Base-by-base conservation (phyloP, 805 yeast genomes). In the Myxozyma vanderwaltii region DNA sequence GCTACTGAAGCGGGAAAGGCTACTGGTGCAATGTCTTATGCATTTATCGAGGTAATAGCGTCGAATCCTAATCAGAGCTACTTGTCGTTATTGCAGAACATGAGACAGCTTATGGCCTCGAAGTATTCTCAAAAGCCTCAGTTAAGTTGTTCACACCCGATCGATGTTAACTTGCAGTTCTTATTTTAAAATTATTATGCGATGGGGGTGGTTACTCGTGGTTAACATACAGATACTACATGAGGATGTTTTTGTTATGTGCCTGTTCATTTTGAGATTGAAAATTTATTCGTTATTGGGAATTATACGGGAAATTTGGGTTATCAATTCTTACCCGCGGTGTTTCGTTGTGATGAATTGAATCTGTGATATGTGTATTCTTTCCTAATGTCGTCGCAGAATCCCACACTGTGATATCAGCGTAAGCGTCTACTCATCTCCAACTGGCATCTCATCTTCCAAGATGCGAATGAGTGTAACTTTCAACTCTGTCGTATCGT, bases 361-460 rank as follows among this genome's bases (percentile, higher is more conserved):
- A 29, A 29, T 7, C 33, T 29, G 33, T 6, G 33, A 10, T 7
- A 10, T 6, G 6, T 29, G 33, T 29, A 29, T 29, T 6, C 6
- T n/a, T n/a, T n/a, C n/a, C 38, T 26, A 13, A 13, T 27, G 47
- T 43, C 15, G 31, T 23, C 13, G 5, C 27, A 43, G 31, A 27
- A 23, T 23, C 6, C 13, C 2, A 23, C 6, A 27, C 13, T 45
- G 31, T 29, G 26, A 19, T 1, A 13, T 6, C 7, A 21, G 21
- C 17, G 10, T 17, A 12, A 2, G 29, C 38, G 19, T 19, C 48
- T 72, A 86, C 64, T 91, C 97, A 73, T 94, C 98, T 24, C 98
- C 99, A 4, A 96, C 95, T 13, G 99, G 99, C 46, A 94, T 86
- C 75, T 94, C 99, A 71, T 94, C 99, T 70, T 88, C 90, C 66